Evolutionary conservation across 345 rosid genomes (phyloP).

Genomic region (Hibiscus syriacus): DNA sequence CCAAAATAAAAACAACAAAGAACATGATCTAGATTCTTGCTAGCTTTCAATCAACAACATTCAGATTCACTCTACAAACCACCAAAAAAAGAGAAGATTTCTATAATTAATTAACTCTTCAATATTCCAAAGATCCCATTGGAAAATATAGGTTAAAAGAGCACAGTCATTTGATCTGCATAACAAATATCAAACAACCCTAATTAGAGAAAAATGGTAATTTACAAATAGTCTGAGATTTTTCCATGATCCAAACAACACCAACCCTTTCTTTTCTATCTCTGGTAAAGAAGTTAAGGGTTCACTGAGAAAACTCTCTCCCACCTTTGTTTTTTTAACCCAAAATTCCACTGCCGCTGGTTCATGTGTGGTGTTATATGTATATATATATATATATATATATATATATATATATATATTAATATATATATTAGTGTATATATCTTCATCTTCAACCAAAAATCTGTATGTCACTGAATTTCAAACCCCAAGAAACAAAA

Average conservation of each 20-base stretch:
- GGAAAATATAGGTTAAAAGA: neutral
- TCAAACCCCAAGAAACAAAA: neutral
- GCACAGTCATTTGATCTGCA: conserved; percentile 13
- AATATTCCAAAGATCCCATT: neutral
- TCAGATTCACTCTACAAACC: neutral
- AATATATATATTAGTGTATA: neutral
- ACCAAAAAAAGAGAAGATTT: neutral
- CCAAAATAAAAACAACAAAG: neutral
- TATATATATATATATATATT: too few species aligned
- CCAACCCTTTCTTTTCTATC: neutral
- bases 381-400: too few species aligned
- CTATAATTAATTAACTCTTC: neutral
- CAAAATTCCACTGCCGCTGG: neutral
- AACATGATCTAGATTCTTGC: neutral
- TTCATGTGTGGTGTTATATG: neutral
- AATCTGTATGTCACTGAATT: neutral
- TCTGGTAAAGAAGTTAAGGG: neutral
- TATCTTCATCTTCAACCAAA: neutral
- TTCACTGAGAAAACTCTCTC: neutral
- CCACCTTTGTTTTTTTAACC: neutral
- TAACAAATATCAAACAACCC: conserved; percentile 13
- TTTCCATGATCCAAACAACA: conserved; percentile 13
- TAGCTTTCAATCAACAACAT: neutral
- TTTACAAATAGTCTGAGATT: conserved; percentile 35
- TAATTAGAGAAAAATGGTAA: conserved; percentile 40